Evolutionary conservation across 495 filamentous ascomycete species (phyloP).

Genomic region (Penicillium riverlandense): DNA sequence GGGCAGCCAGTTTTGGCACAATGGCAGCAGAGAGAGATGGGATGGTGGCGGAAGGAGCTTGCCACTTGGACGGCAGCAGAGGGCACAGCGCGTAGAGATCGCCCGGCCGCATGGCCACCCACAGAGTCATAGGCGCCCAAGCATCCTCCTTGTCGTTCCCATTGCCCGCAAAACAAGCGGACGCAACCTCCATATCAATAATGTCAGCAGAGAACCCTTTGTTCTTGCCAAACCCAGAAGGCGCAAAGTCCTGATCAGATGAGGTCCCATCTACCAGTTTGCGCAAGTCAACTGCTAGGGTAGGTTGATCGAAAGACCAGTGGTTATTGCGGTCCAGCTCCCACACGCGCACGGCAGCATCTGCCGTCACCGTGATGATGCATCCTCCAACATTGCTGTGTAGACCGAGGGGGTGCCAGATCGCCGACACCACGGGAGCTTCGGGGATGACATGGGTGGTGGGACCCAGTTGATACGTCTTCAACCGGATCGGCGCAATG

Average conservation of each 20-base stretch:
- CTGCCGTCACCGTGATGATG: conserved; percentile 76
- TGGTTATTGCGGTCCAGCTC: conserved; percentile 72
- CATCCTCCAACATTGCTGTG: conserved; percentile 50
- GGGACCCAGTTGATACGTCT: conserved; percentile 78
- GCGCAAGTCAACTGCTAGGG: conserved; percentile 72
- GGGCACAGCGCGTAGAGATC: conserved; percentile 90
- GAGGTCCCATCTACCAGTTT: conserved; percentile 74
- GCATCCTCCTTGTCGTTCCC: conserved; percentile 58
- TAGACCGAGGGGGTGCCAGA: conserved; percentile 85
- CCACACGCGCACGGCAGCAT: conserved; percentile 82
- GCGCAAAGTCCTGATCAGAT: conserved; percentile 66
- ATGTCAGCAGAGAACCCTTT: conserved; percentile 79
- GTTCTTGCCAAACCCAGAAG: conserved; percentile 59
- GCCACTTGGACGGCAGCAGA: conserved; percentile 74
- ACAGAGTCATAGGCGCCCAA: conserved; percentile 88
- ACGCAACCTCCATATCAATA: conserved; percentile 80
- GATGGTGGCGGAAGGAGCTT: conserved; percentile 64
- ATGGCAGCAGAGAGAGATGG: conserved; percentile 71
- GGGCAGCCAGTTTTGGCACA: conserved; percentile 53
- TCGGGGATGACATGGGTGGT: conserved; percentile 82
- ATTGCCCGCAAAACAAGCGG: conserved; percentile 71
- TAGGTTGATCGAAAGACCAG: conserved; percentile 77
- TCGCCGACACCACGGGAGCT: conserved; percentile 62
- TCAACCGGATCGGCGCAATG: conserved; percentile 58
- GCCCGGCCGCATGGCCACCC: conserved; percentile 81